These are phyloP conservation scores for Pisolithus microcarpus DNA, from an alignment of 768 basidiomycete genomes.

Conservation along the genomic window DNA sequence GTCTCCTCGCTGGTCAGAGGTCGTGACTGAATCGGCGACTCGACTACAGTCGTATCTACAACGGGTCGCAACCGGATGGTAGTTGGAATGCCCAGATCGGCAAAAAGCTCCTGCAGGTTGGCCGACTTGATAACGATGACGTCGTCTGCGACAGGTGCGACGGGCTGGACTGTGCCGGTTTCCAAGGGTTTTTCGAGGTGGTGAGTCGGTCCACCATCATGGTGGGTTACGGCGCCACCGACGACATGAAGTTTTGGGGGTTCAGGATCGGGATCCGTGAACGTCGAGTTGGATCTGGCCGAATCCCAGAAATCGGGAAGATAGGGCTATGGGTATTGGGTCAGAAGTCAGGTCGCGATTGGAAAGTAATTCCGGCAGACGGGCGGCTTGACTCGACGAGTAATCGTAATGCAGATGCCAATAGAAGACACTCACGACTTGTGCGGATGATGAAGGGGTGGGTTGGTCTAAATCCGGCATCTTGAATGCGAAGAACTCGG, in stretches of 20 bases:
- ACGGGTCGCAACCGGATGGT: conserved; percentile 21
- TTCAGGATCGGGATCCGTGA: conserved; percentile 15
- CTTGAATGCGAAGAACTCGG: conserved; percentile 39
- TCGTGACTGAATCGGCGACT: conserved; percentile 19
- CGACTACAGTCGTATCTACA: conserved; percentile 14
- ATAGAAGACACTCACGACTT: conserved; percentile 43
- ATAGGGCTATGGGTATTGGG: conserved; percentile 39
- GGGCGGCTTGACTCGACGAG: background rate
- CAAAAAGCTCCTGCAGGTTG: conserved; percentile 26
- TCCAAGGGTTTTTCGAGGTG: conserved; percentile 27
- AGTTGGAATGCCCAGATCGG: conserved; percentile 31
- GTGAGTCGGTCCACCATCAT: conserved; percentile 41
- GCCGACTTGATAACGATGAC: conserved; percentile 12
- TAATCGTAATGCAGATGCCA: background rate
- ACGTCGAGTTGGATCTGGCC: conserved; percentile 29
- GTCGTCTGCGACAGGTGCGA: conserved; percentile 3
- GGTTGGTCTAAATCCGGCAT: conserved; percentile 51
- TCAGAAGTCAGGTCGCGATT: conserved; percentile 4
- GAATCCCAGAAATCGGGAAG: conserved; percentile 55
- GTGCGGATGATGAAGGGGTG: conserved; percentile 36
- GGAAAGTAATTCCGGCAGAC: conserved; percentile 1
- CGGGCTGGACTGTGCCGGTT: background rate
- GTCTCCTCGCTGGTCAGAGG: conserved; percentile 38
- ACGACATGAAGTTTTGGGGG: conserved; percentile 47
- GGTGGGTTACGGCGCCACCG: conserved; percentile 39